These are phyloP conservation scores for Eremothecium gossypii DNA, from an alignment of 1,139 yeast genomes.

Conservation along the genomic window DNA sequence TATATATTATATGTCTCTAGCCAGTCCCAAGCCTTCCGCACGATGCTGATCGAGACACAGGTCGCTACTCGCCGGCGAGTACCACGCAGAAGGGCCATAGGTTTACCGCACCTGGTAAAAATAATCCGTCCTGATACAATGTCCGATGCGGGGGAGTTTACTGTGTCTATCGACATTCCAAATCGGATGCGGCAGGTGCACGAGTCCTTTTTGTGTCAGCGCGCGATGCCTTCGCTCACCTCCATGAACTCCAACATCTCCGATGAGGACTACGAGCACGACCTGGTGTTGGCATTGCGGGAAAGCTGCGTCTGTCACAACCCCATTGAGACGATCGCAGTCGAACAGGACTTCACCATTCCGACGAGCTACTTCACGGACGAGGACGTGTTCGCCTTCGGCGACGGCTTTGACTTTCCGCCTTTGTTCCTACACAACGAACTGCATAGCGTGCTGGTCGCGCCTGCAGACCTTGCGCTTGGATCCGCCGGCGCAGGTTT, in stretches of 20 bases:
- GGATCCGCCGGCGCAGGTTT: too few relatives aligned
- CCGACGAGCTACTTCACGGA: constrained; percentile 1
- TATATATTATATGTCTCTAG: too few relatives aligned
- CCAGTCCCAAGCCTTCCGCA: too few relatives aligned
- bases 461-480: too few relatives aligned
- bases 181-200: not conserved
- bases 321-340: constrained; percentile 1
- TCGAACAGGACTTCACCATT: constrained; percentile 1
- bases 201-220: not conserved
- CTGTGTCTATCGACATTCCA: constrained; percentile 1
- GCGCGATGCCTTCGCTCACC: not conserved
- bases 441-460: too few relatives aligned
- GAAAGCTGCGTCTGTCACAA: not conserved
- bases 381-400: constrained; percentile 1
- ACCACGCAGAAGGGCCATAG: not conserved
- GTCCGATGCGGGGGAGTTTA: not conserved
- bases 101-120: constrained; percentile 2
- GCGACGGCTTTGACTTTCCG: constrained; percentile 1
- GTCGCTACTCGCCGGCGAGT: too few relatives aligned
- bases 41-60: too few relatives aligned
- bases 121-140: not conserved
- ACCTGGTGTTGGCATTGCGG: not conserved
- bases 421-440: not conserved
- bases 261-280: not conserved
- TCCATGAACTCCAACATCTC: constrained; percentile 1